Evolutionary conservation across 1,284 basidiomycete genomes (phyloP).

Genomic region (Trichosporon asahii): DNA sequence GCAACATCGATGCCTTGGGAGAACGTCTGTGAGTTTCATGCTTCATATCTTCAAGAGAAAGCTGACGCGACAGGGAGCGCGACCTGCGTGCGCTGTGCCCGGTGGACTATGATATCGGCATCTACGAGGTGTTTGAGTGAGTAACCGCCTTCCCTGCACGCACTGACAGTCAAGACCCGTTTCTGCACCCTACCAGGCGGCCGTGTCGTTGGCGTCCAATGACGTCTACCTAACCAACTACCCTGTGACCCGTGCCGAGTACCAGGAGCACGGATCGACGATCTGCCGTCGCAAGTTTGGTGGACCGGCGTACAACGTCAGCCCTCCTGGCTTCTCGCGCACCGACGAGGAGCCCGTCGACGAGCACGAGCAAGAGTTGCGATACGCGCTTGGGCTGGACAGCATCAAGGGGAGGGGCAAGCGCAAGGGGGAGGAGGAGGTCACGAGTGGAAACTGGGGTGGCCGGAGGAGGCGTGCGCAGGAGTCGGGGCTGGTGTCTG

Average conservation of each 20-base stretch:
- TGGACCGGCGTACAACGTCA: slow-evolving; percentile 41
- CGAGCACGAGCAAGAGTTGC: slow-evolving; percentile 45
- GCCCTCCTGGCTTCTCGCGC: slow-evolving; percentile 39
- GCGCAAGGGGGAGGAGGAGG: slow-evolving; percentile 38
- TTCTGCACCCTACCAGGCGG: slow-evolving; percentile 67
- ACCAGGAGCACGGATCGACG: slow-evolving; percentile 71
- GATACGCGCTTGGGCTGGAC: slow-evolving; percentile 43
- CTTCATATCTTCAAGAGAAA: too few relatives aligned
- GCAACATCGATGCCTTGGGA: slow-evolving; percentile 69
- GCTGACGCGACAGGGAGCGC: slow-evolving; percentile 44
- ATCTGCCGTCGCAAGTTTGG: slow-evolving; percentile 58
- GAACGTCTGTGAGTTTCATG: slow-evolving; percentile 61
- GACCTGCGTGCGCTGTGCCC: slow-evolving; percentile 78
- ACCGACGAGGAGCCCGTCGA: slow-evolving; percentile 27
- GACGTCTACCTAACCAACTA: slow-evolving; percentile 57
- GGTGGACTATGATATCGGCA: slow-evolving; percentile 65
- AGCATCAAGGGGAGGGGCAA: slow-evolving; percentile 33
- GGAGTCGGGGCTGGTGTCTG: slow-evolving; percentile 15
- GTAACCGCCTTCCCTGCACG: slow-evolving; percentile 50
- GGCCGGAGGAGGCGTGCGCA: slow-evolving; percentile 38
- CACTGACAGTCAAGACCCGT: slow-evolving; percentile 61
- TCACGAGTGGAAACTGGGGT: slow-evolving; percentile 49
- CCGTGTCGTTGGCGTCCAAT: slow-evolving; percentile 60
- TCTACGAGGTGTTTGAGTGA: slow-evolving; percentile 70
- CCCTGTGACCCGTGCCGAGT: slow-evolving; percentile 71